Conservation (phyloP, 106 monocot species). For the Dioscorea zingiberensis region DNA sequence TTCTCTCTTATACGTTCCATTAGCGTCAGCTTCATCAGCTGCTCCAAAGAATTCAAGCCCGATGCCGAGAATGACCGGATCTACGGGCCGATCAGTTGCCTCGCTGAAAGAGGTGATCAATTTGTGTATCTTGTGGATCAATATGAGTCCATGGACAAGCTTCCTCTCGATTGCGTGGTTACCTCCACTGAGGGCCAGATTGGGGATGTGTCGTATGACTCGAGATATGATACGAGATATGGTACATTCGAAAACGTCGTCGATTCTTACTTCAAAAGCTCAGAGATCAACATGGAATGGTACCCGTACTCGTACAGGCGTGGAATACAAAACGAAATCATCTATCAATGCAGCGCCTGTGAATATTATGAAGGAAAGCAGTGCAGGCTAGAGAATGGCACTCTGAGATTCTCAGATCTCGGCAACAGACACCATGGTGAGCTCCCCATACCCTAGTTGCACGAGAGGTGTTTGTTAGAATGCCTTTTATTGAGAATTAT, state of each 20-base stretch:
- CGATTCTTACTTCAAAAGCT: not conserved
- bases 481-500: not conserved
- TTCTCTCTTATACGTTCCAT: no score
- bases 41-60: no score
- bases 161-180: not conserved
- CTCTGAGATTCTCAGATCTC: not conserved
- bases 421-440: constrained; percentile 2
- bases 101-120: no score
- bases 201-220: no score
- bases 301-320: no score
- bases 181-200: no score
- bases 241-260: not conserved
- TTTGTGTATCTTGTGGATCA: no score
- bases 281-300: not conserved
- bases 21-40: no score
- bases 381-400: not conserved
- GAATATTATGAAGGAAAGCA: not conserved
- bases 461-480: not conserved
- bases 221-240: no score
- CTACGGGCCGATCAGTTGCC: no score
- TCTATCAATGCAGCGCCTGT: not conserved
- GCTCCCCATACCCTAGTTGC: not conserved
- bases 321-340: no score
- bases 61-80: no score
- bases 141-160: not conserved